Evolutionary conservation across 371 early-diverging fungal genomes (phyloP).

Genomic region (Mortierella sp.): DNA sequence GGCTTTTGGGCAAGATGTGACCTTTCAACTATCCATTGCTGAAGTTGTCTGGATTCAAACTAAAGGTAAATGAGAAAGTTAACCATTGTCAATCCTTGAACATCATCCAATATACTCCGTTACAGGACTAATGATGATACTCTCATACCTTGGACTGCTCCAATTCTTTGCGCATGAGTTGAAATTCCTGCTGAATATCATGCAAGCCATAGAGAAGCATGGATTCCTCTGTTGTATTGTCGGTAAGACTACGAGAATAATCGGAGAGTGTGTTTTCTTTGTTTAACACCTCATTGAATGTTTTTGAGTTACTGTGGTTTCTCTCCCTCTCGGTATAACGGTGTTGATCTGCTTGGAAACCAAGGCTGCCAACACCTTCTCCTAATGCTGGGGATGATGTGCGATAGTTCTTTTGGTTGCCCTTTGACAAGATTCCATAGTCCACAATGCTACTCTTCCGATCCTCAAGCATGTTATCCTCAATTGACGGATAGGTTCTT

Average conservation of each 20-base stretch:
- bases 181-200: conserved; percentile 4
- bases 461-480: neutral
- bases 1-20: neutral
- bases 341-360: neutral
- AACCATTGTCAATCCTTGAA: neutral
- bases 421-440: neutral
- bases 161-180: conserved; percentile 1
- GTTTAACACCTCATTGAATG: neutral
- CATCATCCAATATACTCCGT: neutral
- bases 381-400: neutral
- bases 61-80: neutral
- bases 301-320: neutral
- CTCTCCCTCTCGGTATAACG: neutral
- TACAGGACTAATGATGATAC: neutral
- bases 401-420: too few relatives aligned
- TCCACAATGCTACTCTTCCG: neutral
- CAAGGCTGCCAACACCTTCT: neutral
- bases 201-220: neutral
- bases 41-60: conserved; percentile 17
- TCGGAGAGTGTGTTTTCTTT: neutral
- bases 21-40: conserved; percentile 20
- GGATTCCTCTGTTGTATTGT: neutral
- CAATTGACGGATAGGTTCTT: neutral
- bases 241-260: neutral
- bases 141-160: conserved; percentile 18